Evolutionary conservation across 148 eudicot species (phyloP), one percentile per base, ranked within the genome.

Genomic region (Beta vulgaris): DNA sequence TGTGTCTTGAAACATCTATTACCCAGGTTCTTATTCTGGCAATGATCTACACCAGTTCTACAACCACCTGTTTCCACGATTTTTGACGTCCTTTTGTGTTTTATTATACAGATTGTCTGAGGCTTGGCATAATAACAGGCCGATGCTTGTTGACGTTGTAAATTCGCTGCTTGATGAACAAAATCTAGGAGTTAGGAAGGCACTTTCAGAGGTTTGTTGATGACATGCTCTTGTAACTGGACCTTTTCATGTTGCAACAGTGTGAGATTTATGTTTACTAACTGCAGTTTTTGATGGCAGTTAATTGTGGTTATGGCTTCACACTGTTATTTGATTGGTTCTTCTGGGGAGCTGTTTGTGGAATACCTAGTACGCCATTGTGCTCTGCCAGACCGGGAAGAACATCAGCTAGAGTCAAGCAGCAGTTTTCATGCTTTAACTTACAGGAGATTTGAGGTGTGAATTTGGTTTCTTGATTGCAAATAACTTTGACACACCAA

Each of bases 281-380:
- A 66, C 61, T 21, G 40, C 72, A 37, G 63, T 61, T 58, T 58
- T 71, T 84, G 65, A 23, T 83, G 76, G 73, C 86, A 95, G 99
- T 83, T 95, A 68, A 92, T 91, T 73, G 92, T 91, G 73, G 98
- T 93, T 44, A 96, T 96, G 99, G 99, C 99, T 78, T 96, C 99
- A 28, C 96, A 96, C 81, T 96, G 99, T 80, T 96, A 92, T 87
- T 82, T 96, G 88, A 89, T 89, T 79, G 99, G 99, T 84, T 81
- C 91, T 82, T 83, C 93, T 1, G 99, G 99, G 69, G 99, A 96
- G 86, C 73, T 85, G 69, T 96, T 96, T 81, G 89, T 96, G 77
- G 99, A 96, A 76, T 96, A 88, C 75, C 90, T 96, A 78, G 97
- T 96, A 44, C 93, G 89, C 68, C 85, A 92, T 77, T 87, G 90